A percentile compares a stretch with the other conserved stretches of the same genome.
These are phyloP conservation scores for Leishmania amazonensis DNA, from an alignment of 208 protist species.

Conservation along the genomic window DNA sequence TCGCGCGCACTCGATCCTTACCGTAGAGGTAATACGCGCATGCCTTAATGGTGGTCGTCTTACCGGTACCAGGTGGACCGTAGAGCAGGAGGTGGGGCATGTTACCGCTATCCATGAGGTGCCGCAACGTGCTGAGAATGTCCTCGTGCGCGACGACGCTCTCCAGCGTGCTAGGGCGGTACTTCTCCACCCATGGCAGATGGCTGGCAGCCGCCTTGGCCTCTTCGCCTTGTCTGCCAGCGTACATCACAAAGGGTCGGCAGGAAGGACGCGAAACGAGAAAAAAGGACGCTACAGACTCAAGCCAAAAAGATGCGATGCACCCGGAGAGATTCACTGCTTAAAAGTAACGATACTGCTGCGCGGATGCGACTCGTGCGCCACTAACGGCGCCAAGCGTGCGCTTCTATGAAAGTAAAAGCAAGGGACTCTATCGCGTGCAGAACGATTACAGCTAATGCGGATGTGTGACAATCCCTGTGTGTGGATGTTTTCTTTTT, in stretches of 20 bases:
- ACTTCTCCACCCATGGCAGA: constrained; percentile 96
- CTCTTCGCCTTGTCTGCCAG: constrained; percentile 16
- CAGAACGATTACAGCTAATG: too few species aligned
- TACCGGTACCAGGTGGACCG: constrained; percentile 95
- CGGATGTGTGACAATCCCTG: background rate
- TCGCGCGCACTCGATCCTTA: constrained; percentile 80
- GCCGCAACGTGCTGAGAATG: constrained; percentile 89
- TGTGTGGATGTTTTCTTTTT: background rate
- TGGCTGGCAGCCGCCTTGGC: constrained; percentile 25
- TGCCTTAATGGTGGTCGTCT: constrained; percentile 91
- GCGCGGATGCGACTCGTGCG: background rate
- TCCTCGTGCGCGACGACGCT: constrained; percentile 95
- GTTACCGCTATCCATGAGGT: constrained; percentile 91
- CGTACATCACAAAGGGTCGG: constrained; percentile 8
- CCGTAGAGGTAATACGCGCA: constrained; percentile 95
- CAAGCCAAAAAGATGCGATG: background rate
- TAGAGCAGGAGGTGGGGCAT: constrained; percentile 99
- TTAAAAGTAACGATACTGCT: background rate
- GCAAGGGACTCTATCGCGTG: background rate
- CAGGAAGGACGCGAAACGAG: background rate
- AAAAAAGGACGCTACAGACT: too few species aligned
- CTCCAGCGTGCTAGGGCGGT: constrained; percentile 88
- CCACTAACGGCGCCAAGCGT: background rate
- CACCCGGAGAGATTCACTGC: background rate
- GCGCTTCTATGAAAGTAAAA: background rate